These are phyloP conservation scores for Diplotaxis tenuifolia DNA, from an alignment of 345 rosid species.

Conservation along the genomic window DNA sequence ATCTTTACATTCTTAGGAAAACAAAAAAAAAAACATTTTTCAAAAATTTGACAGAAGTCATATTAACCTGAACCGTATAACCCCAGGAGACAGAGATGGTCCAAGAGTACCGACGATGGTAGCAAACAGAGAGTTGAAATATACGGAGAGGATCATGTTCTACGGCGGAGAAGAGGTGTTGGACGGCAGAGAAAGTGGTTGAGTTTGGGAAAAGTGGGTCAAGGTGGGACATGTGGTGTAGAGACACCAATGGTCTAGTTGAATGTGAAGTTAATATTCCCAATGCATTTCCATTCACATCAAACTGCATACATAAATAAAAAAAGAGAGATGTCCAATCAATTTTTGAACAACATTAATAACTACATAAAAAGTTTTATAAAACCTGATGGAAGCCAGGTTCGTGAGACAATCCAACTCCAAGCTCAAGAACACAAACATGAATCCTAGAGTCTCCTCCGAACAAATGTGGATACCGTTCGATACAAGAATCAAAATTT, in stretches of 20 bases:
- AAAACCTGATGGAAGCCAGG: constrained; percentile 93
- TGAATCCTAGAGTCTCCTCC: too few relatives aligned
- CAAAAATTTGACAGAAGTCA: too few relatives aligned
- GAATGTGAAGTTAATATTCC: constrained; percentile 80
- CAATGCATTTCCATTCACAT: constrained; percentile 65
- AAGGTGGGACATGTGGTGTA: constrained; percentile 62
- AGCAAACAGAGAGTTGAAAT: constrained; percentile 75
- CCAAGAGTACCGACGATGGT: constrained; percentile 72
- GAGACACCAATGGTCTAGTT: constrained; percentile 67
- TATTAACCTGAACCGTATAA: constrained; percentile 61
- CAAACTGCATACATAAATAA: constrained; percentile 40
- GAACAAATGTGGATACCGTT: constrained; percentile 76
- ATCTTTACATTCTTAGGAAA: too few relatives aligned
- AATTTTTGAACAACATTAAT: neutral
- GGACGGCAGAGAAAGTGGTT: too few relatives aligned
- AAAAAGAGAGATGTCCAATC: neutral
- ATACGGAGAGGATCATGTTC: constrained; percentile 60
- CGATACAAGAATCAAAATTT: constrained; percentile 75
- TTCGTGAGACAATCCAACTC: too few relatives aligned
- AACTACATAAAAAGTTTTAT: neutral
- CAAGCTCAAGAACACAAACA: too few relatives aligned
- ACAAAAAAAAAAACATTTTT: too few relatives aligned
- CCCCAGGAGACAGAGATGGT: constrained; percentile 89
- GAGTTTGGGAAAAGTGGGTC: constrained; percentile 76
- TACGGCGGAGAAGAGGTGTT: constrained; percentile 56